A percentile compares a stretch with the other conserved stretches of the same genome.
Evolutionary conservation across 345 rosid genomes (phyloP).

Genomic region (Sonneratia alba): DNA sequence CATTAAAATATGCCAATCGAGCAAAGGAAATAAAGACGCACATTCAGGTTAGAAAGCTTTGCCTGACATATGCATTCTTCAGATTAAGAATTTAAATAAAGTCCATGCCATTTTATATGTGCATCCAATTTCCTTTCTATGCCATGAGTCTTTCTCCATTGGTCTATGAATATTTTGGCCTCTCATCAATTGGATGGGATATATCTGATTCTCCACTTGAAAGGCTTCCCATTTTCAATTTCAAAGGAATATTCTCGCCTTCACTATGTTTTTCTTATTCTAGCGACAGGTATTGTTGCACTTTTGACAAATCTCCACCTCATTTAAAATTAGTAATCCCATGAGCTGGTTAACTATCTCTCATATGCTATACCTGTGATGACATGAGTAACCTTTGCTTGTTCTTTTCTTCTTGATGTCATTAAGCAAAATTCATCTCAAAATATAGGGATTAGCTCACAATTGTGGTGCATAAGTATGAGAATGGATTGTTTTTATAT

Average conservation of each 20-base stretch:
- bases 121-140: neutral
- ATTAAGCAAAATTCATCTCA: neutral
- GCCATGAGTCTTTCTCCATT: neutral
- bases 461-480: neutral
- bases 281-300: neutral
- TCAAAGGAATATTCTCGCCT: neutral
- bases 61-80: neutral
- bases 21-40: constrained; percentile 96
- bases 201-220: neutral
- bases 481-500: neutral
- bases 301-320: neutral
- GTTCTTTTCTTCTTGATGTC: neutral
- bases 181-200: neutral
- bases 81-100: neutral
- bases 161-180: neutral
- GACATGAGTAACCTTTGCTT: neutral
- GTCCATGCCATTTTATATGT: neutral
- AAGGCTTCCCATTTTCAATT: neutral
- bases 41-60: constrained; percentile 43
- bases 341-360: neutral
- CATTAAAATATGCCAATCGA: constrained; percentile 94
- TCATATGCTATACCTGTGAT: neutral
- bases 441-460: neutral
- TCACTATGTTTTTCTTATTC: neutral
- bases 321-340: neutral